These are phyloP conservation scores for Verticillium longisporum DNA, from an alignment of 2,329 filamentous ascomycete species.

Conservation along the genomic window DNA sequence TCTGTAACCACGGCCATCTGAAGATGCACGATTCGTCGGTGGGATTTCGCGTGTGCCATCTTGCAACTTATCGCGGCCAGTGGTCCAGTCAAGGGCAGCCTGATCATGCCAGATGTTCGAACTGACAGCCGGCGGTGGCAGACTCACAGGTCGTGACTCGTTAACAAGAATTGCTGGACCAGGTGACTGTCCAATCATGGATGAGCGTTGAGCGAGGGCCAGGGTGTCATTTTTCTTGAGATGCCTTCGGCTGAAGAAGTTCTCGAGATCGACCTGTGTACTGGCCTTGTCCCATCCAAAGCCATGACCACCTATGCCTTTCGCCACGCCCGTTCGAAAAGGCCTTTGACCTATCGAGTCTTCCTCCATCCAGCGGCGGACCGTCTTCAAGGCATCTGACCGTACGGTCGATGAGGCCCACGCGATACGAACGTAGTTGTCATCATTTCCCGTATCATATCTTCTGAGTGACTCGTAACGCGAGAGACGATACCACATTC, in stretches of 20 bases:
- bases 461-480: slow-evolving; percentile 51
- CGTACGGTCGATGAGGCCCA: slow-evolving; percentile 52
- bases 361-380: slow-evolving; percentile 61
- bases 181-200: background rate
- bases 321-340: slow-evolving; percentile 29
- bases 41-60: background rate
- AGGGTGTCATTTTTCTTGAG: background rate
- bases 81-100: slow-evolving; percentile 23
- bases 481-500: slow-evolving; percentile 59
- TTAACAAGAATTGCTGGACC: background rate
- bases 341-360: slow-evolving; percentile 49
- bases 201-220: slow-evolving; percentile 14
- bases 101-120: slow-evolving; percentile 4
- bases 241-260: slow-evolving; percentile 30
- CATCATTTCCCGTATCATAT: slow-evolving; percentile 49
- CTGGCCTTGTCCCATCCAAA: slow-evolving; percentile 57
- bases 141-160: slow-evolving; percentile 4
- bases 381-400: slow-evolving; percentile 47
- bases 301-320: slow-evolving; percentile 36
- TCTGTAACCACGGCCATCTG: background rate
- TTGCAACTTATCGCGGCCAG: background rate
- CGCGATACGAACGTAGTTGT: slow-evolving; percentile 51
- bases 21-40: background rate
- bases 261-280: slow-evolving; percentile 40
- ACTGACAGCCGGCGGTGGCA: background rate